phyloP scores from a whole-genome alignment of 345 rosid genomes.

The Passiflora organensis region DNA sequence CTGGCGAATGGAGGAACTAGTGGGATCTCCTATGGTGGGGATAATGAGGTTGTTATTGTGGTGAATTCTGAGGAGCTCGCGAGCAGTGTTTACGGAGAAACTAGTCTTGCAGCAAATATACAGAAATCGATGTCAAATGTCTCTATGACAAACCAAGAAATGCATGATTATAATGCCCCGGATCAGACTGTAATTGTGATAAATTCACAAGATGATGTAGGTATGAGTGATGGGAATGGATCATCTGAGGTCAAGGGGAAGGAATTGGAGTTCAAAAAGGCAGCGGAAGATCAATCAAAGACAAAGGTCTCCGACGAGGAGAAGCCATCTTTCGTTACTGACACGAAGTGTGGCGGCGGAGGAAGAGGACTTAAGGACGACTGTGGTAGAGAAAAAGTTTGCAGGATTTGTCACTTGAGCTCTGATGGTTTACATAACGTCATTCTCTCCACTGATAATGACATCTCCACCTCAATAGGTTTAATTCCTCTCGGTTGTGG shows the following conservation, averaged over 20 bases:
- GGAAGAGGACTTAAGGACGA: constrained; percentile 24
- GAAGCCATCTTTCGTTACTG: constrained; percentile 42
- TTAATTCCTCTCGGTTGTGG: constrained; percentile 81
- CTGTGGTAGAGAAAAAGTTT: constrained; percentile 51
- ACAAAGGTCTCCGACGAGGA: constrained; percentile 25
- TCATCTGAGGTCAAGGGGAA: constrained; percentile 11
- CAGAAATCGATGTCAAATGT: constrained; percentile 16
- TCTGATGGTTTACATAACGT: constrained; percentile 45
- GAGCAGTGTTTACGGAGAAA: constrained; percentile 17
- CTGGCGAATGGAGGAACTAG: constrained; percentile 6
- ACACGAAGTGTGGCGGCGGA: constrained; percentile 31
- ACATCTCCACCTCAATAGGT: constrained; percentile 22
- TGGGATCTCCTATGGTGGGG: constrained; percentile 23
- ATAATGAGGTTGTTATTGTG: constrained; percentile 18
- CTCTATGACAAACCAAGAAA: constrained; percentile 5
- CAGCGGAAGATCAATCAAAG: constrained; percentile 18
- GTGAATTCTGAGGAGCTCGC: constrained; percentile 18
- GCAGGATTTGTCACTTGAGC: constrained; percentile 85
- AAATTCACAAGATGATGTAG: constrained; percentile 23
- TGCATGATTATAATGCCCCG: constrained; percentile 6
- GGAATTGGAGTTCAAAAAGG: constrained; percentile 21
- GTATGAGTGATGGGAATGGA: constrained; percentile 16
- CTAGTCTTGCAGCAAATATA: constrained; percentile 16
- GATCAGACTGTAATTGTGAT: constrained; percentile 26
- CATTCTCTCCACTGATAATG: constrained; percentile 7